Evolutionary conservation across 2,329 filamentous ascomycete species (phyloP).

Genomic region (Fusarium burgessii): DNA sequence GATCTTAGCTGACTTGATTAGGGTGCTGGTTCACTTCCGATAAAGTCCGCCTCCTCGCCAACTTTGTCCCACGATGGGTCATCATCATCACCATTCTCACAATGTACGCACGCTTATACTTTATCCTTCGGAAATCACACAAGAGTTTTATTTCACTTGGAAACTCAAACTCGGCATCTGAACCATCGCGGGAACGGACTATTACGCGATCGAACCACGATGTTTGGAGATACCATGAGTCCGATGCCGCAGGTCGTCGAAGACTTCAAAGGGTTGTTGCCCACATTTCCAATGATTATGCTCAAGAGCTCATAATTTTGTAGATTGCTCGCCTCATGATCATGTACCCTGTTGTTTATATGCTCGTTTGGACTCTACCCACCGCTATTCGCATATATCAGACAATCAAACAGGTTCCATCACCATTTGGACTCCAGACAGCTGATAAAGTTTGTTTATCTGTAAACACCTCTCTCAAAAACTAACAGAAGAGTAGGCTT

Average conservation of each 20-base stretch:
- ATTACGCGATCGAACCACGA: not conserved
- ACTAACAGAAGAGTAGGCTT: not conserved
- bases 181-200: not conserved
- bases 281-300: no score
- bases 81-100: conserved; percentile 1
- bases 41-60: not conserved
- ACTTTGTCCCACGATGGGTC: not conserved
- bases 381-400: not conserved
- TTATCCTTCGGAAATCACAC: not conserved
- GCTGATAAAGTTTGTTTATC: not conserved
- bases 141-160: conserved; percentile 1
- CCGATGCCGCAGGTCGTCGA: not conserved
- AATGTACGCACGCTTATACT: conserved; percentile 3
- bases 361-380: not conserved
- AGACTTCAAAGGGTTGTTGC: not conserved
- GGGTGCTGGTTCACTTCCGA: conserved; percentile 1
- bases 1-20: not conserved
- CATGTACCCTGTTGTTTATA: not conserved
- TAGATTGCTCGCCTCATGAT: not conserved
- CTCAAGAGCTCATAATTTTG: not conserved
- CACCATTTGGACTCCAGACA: not conserved
- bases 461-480: rapidly evolving
- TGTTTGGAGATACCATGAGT: not conserved
- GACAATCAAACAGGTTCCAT: not conserved
- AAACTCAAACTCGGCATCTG: not conserved